Evolutionary conservation across 805 yeast species (phyloP), one percentile per base, ranked within the genome.

Genomic region (Starmerella asiatica): DNA sequence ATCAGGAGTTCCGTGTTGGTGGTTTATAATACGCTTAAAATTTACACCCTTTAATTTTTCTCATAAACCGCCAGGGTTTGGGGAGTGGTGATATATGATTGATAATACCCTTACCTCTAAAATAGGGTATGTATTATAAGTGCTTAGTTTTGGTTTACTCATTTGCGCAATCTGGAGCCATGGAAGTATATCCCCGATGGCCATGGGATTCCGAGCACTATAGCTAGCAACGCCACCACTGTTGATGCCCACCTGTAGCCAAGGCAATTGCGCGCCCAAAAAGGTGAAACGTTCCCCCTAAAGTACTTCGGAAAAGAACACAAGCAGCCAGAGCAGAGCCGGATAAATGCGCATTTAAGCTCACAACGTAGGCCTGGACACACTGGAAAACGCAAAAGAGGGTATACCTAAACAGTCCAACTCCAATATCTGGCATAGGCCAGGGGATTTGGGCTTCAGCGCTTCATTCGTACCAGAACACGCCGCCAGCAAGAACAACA

Each of bases 181-280:
- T 70, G 65, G 38, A 63, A 59, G 40, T 64, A 63, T 26, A 78
- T 73, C 42, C 71, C 65, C 12, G 75, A 50, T 3, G 85, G 84
- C 62, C 60, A 59, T 2, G 85, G 84, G n/a, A 76, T 58, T 7
- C 83, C 81, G 37, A 76, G 60, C 1, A 65, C 67, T 12, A 75
- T 43, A 6, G 70, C 76, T 36, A 76, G 56, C 31, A 75, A 61
- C 0, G 70, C 84, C 55, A 75, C 72, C 50, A 77, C 53, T 0
- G 80, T 70, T 52, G 72, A 71, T 18, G 81, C 82, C 84, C 83
- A 77, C 3, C 81, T 82, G 49, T 75, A 75, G 16, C 77, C 76
- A 33, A 79, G 56, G 19, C 47, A 50, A 32, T 56, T 57, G 67
- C 59, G 9, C 63, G 56, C 2, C 79, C 80, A 56, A 76, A 75